A percentile compares a stretch with the other conserved stretches of the same genome.
phyloP scores from a whole-genome alignment of 78 protist genomes.

The Blattamonas nauphoetae region DNA sequence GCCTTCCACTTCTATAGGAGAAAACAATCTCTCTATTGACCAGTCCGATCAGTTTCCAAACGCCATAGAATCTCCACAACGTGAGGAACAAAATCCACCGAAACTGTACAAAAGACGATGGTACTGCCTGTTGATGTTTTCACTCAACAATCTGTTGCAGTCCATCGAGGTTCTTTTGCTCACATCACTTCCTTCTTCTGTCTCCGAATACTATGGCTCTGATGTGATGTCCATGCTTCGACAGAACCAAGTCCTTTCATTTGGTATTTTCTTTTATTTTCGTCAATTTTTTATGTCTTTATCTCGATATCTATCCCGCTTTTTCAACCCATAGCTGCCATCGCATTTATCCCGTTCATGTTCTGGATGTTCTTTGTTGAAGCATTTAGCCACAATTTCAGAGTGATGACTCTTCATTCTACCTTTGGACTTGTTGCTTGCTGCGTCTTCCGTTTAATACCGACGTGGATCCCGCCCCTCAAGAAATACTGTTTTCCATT shows the following conservation, averaged over 20 bases:
- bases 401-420: not conserved
- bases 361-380: not conserved
- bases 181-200: not conserved
- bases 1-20: no score
- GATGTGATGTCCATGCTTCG: not conserved
- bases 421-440: not conserved
- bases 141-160: not conserved
- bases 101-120: no score
- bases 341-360: not conserved
- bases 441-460: not conserved
- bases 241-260: no score
- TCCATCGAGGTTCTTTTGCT: not conserved
- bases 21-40: no score
- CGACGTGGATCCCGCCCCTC: not conserved
- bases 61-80: no score
- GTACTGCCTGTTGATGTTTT: not conserved
- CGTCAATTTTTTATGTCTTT: no score
- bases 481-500: not conserved
- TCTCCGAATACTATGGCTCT: not conserved
- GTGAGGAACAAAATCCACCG: no score
- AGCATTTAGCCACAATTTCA: not conserved
- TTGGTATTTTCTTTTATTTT: no score
- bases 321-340: not conserved
- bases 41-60: no score
- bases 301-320: not conserved